A percentile compares a stretch with the other conserved stretches of the same genome.
Conservation (phyloP, 2,329 filamentous ascomycete genomes). For the Colletotrichum scovillei region DNA sequence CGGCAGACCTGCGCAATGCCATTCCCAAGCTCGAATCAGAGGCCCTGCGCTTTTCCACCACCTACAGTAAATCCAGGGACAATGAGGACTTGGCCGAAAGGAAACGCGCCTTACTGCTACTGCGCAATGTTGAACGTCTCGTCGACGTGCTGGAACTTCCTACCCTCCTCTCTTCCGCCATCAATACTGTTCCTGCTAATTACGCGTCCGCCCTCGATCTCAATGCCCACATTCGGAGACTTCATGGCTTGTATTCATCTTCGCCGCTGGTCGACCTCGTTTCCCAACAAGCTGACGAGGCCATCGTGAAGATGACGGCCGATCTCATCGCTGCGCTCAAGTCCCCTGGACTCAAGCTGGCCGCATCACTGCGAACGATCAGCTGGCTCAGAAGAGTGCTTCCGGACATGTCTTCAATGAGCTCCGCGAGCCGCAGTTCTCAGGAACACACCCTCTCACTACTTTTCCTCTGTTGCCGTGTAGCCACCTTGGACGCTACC, state of each 20-base stretch:
- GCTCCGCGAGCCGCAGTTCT: constrained; percentile 15
- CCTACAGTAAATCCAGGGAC: constrained; percentile 80
- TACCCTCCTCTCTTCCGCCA: constrained; percentile 83
- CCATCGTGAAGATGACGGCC: constrained; percentile 88
- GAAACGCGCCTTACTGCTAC: constrained; percentile 82
- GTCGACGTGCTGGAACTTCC: constrained; percentile 93
- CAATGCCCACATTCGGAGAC: constrained; percentile 89
- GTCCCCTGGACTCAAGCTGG: constrained; percentile 83
- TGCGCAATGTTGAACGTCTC: constrained; percentile 88
- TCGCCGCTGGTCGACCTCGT: constrained; percentile 82
- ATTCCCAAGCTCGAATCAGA: constrained; percentile 84
- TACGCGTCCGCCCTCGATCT: constrained; percentile 93
- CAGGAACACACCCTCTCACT: constrained; percentile 80
- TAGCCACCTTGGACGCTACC: constrained; percentile 82
- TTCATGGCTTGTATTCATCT: constrained; percentile 84
- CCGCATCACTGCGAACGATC: constrained; percentile 88
- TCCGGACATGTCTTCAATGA: constrained; percentile 70
- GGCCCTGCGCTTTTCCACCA: constrained; percentile 83
- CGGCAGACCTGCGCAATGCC: constrained; percentile 73
- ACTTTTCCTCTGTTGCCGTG: constrained; percentile 87
- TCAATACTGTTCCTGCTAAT: constrained; percentile 73
- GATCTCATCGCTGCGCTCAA: constrained; percentile 85
- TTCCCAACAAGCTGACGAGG: constrained; percentile 80
- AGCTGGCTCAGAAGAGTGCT: constrained; percentile 90
- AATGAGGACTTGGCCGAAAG: constrained; percentile 78